A percentile compares a stretch with the other conserved stretches of the same genome.
Evolutionary conservation across 2,329 filamentous ascomycete species (phyloP).

Genomic region (Metarhizium brunneum): DNA sequence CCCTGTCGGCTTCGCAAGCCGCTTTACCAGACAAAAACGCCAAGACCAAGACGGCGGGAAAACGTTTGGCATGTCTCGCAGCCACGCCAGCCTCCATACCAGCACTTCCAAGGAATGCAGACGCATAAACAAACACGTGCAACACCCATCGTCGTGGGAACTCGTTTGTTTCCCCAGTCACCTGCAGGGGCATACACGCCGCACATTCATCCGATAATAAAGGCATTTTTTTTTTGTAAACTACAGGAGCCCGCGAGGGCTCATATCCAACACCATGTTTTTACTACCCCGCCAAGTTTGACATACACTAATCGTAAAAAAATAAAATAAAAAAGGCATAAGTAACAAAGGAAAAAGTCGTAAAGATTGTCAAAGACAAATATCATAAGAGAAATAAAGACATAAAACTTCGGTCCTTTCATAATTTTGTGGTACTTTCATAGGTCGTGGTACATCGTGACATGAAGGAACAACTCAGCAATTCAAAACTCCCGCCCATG

Average conservation of each 20-base stretch:
- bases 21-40: no score
- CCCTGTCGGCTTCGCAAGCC: no score
- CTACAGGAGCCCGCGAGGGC: no score
- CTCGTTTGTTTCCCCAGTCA: background rate
- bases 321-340: background rate
- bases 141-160: background rate
- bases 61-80: background rate
- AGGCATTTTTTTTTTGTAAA: no score
- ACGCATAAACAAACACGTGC: background rate
- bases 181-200: no score
- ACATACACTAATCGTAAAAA: background rate
- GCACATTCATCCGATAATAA: background rate
- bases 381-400: background rate
- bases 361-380: background rate
- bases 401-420: background rate
- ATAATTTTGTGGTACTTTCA: background rate
- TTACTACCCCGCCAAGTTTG: no score
- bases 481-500: background rate
- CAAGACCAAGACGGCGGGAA: no score
- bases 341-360: background rate
- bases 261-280: no score
- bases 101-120: slow-evolving; percentile 2
- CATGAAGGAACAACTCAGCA: background rate
- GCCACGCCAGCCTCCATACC: background rate
- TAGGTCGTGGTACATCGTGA: background rate